phyloP scores from a whole-genome alignment of 2,329 filamentous ascomycete species.

The Zasmidium cellare region DNA sequence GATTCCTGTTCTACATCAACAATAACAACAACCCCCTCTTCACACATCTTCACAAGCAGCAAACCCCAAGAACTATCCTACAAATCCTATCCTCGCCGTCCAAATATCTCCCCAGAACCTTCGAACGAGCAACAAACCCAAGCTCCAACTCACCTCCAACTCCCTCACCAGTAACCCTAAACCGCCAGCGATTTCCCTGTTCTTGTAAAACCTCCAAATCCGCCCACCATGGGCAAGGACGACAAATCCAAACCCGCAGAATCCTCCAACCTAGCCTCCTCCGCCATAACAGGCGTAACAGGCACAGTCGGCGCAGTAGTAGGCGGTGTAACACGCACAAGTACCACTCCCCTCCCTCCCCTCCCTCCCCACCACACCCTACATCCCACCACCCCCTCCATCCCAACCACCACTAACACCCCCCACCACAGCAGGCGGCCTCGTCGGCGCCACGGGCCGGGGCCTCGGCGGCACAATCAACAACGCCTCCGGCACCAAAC shows the following conservation, averaged over 20 bases:
- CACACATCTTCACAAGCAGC: too few species aligned
- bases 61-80: too few species aligned
- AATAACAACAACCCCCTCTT: too few species aligned
- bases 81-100: too few species aligned
- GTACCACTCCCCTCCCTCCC: not conserved
- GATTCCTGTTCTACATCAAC: not conserved
- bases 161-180: too few species aligned
- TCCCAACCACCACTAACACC: slow-evolving; percentile 5
- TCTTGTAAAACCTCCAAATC: too few species aligned
- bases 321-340: slow-evolving; percentile 7
- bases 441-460: slow-evolving; percentile 49
- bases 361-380: not conserved
- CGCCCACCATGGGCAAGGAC: not conserved
- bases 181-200: too few species aligned
- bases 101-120: too few species aligned
- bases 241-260: not conserved
- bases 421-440: slow-evolving; percentile 47
- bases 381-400: not conserved
- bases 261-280: not conserved
- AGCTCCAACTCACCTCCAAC: too few species aligned
- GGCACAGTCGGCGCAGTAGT: slow-evolving; percentile 11
- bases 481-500: slow-evolving; percentile 44
- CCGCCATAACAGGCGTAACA: slow-evolving; percentile 6
- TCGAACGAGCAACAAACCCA: too few species aligned
- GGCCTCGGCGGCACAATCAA: slow-evolving; percentile 47